Percentiles rank a stretch among this genome's conserved stretches.
These are phyloP conservation scores for Tricholoma matsutake DNA, from an alignment of 768 basidiomycete genomes.

Conservation along the genomic window DNA sequence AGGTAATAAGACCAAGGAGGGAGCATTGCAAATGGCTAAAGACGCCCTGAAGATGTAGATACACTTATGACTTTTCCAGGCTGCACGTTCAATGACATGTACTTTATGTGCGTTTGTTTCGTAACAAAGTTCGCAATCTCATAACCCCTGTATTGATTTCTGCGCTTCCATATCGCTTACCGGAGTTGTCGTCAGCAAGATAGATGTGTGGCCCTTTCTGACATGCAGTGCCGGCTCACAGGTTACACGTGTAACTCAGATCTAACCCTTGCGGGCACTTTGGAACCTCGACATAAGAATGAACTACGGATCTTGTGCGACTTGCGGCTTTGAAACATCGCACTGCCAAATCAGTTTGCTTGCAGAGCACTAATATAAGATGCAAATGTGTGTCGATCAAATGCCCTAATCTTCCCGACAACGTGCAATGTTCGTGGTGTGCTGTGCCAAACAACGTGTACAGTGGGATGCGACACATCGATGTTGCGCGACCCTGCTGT, in stretches of 20 bases:
- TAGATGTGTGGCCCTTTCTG: neutral
- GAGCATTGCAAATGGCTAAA: conserved; percentile 77
- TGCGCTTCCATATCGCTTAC: neutral
- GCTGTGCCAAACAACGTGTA: neutral
- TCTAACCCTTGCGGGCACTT: neutral
- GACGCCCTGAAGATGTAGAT: conserved; percentile 50
- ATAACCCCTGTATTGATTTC: neutral
- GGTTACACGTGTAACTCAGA: neutral
- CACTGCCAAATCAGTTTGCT: neutral
- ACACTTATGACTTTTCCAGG: neutral
- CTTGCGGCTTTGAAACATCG: neutral
- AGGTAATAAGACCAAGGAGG: conserved; percentile 91
- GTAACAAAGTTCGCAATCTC: neutral
- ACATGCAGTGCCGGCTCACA: neutral
- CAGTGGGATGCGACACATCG: neutral
- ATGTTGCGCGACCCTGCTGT: neutral
- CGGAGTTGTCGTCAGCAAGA: neutral
- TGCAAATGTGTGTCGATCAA: neutral
- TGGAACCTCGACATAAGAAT: neutral
- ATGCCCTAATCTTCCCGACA: neutral
- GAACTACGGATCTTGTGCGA: neutral
- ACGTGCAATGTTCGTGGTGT: neutral
- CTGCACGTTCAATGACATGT: neutral
- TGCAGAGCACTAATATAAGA: neutral
- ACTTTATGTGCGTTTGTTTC: neutral